A percentile compares a stretch with the other conserved stretches of the same genome.
Conservation (phyloP, 331 rosid species). For the Quercus lobata region DNA sequence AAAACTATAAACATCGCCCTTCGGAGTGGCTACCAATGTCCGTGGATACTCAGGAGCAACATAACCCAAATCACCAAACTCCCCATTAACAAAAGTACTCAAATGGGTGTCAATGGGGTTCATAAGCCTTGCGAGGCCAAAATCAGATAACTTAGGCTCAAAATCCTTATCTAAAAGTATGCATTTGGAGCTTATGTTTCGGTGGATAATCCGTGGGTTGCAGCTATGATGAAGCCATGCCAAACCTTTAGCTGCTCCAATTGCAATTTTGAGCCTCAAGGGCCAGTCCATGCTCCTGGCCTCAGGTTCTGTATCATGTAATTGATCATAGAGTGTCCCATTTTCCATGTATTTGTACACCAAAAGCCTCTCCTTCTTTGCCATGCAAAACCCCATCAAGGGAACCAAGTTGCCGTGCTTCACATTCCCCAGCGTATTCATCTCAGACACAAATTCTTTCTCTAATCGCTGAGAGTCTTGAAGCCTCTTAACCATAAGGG, state of each 20-base stretch:
- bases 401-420: constrained; percentile 81
- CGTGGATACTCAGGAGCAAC: constrained; percentile 92
- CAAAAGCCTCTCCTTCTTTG: constrained; percentile 84
- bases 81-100: constrained; percentile 96
- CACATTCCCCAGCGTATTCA: constrained; percentile 72
- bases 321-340: constrained; percentile 70
- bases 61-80: constrained; percentile 90
- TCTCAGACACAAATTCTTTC: constrained; percentile 85
- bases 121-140: constrained; percentile 97
- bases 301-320: constrained; percentile 47
- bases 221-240: constrained; percentile 98
- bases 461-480: constrained; percentile 80
- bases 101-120: constrained; percentile 90
- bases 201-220: constrained; percentile 91
- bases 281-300: constrained; percentile 66
- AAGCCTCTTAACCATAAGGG: constrained; percentile 87
- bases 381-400: constrained; percentile 80
- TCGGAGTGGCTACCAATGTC: constrained; percentile 89
- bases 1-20: constrained; percentile 89
- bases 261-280: constrained; percentile 77
- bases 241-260: constrained; percentile 89
- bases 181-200: constrained; percentile 94
- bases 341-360: constrained; percentile 75
- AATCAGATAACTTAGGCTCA: constrained; percentile 88
- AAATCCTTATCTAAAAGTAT: constrained; percentile 67